Evolutionary conservation across 352 stramenopile genomes (phyloP).

Genomic region (Pythium rishiriense): DNA sequence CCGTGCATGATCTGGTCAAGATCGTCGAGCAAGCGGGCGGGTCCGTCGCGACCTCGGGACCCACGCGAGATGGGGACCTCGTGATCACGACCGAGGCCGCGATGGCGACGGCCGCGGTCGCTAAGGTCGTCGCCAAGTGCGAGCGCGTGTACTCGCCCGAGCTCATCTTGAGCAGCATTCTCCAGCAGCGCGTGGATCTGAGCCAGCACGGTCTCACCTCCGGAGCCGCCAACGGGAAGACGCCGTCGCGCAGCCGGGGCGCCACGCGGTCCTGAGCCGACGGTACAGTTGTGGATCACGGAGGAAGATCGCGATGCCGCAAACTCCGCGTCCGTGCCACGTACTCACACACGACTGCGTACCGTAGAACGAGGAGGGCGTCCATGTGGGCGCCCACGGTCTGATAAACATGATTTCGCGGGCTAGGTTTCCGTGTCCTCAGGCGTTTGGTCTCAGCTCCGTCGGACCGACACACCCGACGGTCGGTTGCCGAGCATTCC

Average conservation of each 20-base stretch:
- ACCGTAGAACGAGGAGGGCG: too few relatives aligned
- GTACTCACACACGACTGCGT: too few relatives aligned
- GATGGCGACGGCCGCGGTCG: constrained; percentile 25
- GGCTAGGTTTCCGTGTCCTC: too few relatives aligned
- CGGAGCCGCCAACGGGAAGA: background rate
- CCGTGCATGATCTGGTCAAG: constrained; percentile 38
- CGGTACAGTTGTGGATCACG: background rate
- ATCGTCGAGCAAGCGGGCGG: constrained; percentile 45
- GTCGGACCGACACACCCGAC: too few relatives aligned
- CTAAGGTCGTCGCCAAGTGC: constrained; percentile 28
- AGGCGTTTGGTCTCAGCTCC: too few relatives aligned
- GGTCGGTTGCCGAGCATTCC: too few relatives aligned
- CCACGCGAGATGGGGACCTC: constrained; percentile 22
- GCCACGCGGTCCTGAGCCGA: background rate
- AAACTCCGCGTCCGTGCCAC: too few relatives aligned
- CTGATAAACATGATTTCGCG: too few relatives aligned
- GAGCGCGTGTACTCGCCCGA: constrained; percentile 36
- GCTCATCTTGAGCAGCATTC: constrained; percentile 38
- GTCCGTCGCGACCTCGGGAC: constrained; percentile 21
- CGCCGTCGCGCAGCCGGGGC: background rate
- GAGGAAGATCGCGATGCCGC: background rate
- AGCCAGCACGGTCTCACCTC: constrained; percentile 19
- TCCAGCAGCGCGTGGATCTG: constrained; percentile 39
- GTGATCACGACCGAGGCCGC: constrained; percentile 42
- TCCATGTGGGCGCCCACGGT: too few relatives aligned